Evolutionary conservation across 768 basidiomycete species (phyloP), one percentile per base, ranked within the genome.

Genomic region (Leccinum variicolor): DNA sequence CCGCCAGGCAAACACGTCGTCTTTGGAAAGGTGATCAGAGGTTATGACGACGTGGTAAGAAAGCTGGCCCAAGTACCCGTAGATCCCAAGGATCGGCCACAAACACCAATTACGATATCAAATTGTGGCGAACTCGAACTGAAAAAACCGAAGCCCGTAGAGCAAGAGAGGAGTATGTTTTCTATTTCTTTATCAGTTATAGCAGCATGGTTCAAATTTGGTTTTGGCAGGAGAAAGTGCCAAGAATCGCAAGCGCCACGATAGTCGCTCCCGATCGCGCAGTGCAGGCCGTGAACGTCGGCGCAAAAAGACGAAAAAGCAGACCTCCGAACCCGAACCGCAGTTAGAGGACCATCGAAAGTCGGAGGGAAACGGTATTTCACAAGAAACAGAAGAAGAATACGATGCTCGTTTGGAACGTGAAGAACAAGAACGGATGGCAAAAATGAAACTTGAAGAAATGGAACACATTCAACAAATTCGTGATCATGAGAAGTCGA

Each of bases 51-150:
- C 3, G 82, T 93, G 48, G 72, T 86, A 29, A 64, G 79, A 48
- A 81, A 74, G 62, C 78, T 94, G 28, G 80, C 80, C 3, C 77
- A 83, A 46, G 77, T 93, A 21, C 78, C 84, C 7, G 85, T 85
- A 13, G 92, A 93, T 67, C 82, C 79, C 39, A 90, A 90, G 69
- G 85, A 92, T 66, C 79, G 87, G 3, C 94, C 93, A 0, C 68
- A 80, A 5, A 74, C 77, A 1, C 85, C 87, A 2, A 83, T 95
- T 11, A 73, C 81, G 10, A 84, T 96, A 60, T 73, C 79, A 3
- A 90, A 86, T 68, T 92, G 90, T 54, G 94, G 94, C 11, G 94
- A 96, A 68, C 84, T 96, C 36, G 88, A 92, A 69, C 79, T 92
- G 11, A 81, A 81, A 55, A 81, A 60, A 25, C 34, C 53, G 29